These are phyloP conservation scores for Mortierella sp. DNA, from an alignment of 371 early-diverging fungal species.

Conservation along the genomic window DNA sequence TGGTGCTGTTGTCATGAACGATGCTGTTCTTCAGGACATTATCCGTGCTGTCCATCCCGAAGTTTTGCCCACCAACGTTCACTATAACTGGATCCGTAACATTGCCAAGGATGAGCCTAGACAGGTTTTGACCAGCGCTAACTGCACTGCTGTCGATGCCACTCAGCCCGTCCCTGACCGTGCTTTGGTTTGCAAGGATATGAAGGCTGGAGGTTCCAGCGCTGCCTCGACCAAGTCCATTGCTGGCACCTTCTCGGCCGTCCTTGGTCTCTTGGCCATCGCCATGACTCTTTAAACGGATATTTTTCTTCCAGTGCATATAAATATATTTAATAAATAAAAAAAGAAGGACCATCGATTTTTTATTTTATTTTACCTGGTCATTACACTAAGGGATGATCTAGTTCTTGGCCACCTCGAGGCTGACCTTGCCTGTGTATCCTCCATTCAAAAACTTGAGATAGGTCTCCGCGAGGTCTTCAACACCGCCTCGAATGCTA, in stretches of 20 bases:
- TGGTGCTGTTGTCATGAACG: constrained; percentile 71
- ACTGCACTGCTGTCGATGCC: constrained; percentile 67
- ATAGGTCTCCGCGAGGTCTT: constrained; percentile 77
- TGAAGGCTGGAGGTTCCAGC: constrained; percentile 9
- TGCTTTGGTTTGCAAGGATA: constrained; percentile 59
- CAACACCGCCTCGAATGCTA: constrained; percentile 75
- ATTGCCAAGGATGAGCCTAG: constrained; percentile 65
- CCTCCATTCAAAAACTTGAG: constrained; percentile 76
- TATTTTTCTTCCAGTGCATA: too few relatives aligned
- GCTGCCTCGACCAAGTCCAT: constrained; percentile 11
- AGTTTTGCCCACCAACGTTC: constrained; percentile 55
- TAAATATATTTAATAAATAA: too few relatives aligned
- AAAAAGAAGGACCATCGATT: too few relatives aligned
- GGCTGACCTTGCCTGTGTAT: constrained; percentile 84
- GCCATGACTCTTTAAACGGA: constrained; percentile 22
- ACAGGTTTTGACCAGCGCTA: constrained; percentile 52
- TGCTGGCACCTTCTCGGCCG: constrained; percentile 15
- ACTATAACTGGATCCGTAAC: constrained; percentile 77
- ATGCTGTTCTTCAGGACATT: constrained; percentile 77
- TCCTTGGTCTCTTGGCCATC: constrained; percentile 26
- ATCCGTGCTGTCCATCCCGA: constrained; percentile 70
- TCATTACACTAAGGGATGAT: too few relatives aligned
- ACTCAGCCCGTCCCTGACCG: constrained; percentile 59
- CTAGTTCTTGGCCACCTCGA: constrained; percentile 61
- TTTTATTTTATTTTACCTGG: too few relatives aligned